Evolutionary conservation across 768 basidiomycete species (phyloP), one percentile per base, ranked within the genome.

Genomic region (Sarcomyxa edulis): DNA sequence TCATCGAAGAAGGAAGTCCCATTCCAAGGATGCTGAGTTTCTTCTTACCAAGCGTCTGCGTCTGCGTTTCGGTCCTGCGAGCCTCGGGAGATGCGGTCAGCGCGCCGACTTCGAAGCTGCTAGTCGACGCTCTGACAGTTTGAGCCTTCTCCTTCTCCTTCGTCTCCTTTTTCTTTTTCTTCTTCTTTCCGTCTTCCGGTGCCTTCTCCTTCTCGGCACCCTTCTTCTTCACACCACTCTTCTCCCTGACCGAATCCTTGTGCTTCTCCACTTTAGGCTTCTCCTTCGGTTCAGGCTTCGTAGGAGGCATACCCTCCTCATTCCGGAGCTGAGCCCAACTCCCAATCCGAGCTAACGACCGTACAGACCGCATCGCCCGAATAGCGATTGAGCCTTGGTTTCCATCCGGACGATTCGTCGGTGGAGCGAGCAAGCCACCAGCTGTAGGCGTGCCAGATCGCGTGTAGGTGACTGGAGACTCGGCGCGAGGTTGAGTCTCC

Each of bases 351-450:
- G 87, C 86, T 28, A 89, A 57, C 2, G 78, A 81, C 19, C 80
- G 69, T 47, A 91, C 78, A 10, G 80, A 82, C 29, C 81, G 69
- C 65, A 90, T 89, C 4, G 87, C 87, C 5, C 87, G 74, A 20
- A 89, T 42, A 1, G 87, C 87, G 29, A 90, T 84, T 1, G 83
- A 86, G 21, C 72, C 76, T 20, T 73, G 71, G 35, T 49, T 48
- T n/a, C 37, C 34, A 6, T 45, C 26, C 31, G 42, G 37, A 4
- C 42, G 48, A 7, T 51, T 46, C 3, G 51, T 43, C n/a, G 68
- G 64, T 14, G 64, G 64, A 2, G 65, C 65, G 18, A 67, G 59
- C 0, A 71, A 40, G 8, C 64, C 64, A 14, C 54, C 61, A 6
- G 57, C 35, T 2, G 63, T 64, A n/a, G 59, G 57, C 6, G 68